Evolutionary conservation across 495 filamentous ascomycete genomes (phyloP).

Genomic region (Clohesyomyces aquaticus): DNA sequence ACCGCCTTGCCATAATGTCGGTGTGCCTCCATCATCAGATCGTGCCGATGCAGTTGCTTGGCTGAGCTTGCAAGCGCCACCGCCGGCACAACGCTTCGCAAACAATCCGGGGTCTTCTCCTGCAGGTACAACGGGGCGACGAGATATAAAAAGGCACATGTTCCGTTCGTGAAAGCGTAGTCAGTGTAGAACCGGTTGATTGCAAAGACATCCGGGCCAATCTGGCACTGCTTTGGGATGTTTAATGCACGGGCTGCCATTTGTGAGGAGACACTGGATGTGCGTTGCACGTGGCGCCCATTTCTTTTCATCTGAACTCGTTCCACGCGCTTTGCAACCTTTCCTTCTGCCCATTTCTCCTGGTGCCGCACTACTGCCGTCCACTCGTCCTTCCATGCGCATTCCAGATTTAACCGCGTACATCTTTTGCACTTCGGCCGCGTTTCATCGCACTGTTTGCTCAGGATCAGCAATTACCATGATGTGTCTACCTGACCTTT

Average conservation of each 20-base stretch:
- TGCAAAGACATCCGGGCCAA: conserved; percentile 18
- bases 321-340: conserved; percentile 17
- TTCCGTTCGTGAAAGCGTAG: conserved; percentile 18
- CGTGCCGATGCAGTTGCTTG: conserved; percentile 9
- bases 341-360: conserved; percentile 22
- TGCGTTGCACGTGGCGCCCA: not conserved
- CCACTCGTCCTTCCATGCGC: conserved; percentile 22
- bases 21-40: conserved; percentile 17
- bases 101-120: not conserved
- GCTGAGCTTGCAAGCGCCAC: conserved; percentile 19
- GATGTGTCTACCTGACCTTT: not conserved
- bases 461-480: not conserved
- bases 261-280: not conserved
- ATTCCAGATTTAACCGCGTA: conserved; percentile 1
- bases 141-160: conserved; percentile 9
- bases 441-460: conserved; percentile 16
- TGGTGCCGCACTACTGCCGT: conserved; percentile 10
- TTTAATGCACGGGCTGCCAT: not conserved
- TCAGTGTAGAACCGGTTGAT: conserved; percentile 15
- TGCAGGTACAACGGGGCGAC: conserved; percentile 7
- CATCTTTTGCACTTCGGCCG: conserved; percentile 13
- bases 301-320: conserved; percentile 12
- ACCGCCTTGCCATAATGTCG: conserved; percentile 19
- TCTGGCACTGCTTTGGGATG: conserved; percentile 11
- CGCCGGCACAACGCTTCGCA: conserved; percentile 19